Base-by-base conservation (phyloP, 139 green algal species). In the Closterium sp. region DNA sequence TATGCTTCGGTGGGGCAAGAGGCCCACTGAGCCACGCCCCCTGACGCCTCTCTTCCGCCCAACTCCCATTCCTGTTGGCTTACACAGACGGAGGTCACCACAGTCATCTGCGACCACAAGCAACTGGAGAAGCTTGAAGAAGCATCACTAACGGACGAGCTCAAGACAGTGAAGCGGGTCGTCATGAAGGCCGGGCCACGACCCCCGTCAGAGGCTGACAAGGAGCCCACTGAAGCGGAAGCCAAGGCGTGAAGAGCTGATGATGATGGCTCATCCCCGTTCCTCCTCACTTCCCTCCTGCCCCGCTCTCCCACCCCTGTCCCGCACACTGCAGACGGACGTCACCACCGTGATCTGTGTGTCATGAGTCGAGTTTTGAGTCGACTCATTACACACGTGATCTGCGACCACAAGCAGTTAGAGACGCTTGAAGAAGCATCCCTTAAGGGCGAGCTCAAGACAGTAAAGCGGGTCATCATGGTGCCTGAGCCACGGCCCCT, bases 1-100 rank as follows among this genome's bases (percentile, higher is more conserved):
- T 94, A 94, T 94, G 91, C 91, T 31, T 95, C 91, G 12, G 85
- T 94, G 31, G 91, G 91, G 16, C 92, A 94, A 34, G 91, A 94
- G 19, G 91, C 91, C 1, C 23, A 66, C n/a, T 31, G 81, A 55
- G 6, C 4, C 36, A 55, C 36, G 4, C 36, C 36, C 36, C 4
- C 36, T 55, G 4, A 4, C 36, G 36, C 36, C 36, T 55, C 36
- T 6, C 36, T 6, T 55, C 6, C 69, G 23, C 8, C 28, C 69
- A 28, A 7, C 8, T 28, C 23, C 23, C 23, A 3, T 7, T n/a
- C 28, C 69, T 84, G 3, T 84, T n/a, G 89, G 23, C 10, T 4
- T 6, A 4, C 19, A 34, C 87, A 93, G 91, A 93, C 91, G 23
- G 91, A 93, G 88, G 66, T 91, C 2, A 93, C 87, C 3, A 93